Conservation (phyloP, 805 yeast genomes). For the Citeromyces matritensis region DNA sequence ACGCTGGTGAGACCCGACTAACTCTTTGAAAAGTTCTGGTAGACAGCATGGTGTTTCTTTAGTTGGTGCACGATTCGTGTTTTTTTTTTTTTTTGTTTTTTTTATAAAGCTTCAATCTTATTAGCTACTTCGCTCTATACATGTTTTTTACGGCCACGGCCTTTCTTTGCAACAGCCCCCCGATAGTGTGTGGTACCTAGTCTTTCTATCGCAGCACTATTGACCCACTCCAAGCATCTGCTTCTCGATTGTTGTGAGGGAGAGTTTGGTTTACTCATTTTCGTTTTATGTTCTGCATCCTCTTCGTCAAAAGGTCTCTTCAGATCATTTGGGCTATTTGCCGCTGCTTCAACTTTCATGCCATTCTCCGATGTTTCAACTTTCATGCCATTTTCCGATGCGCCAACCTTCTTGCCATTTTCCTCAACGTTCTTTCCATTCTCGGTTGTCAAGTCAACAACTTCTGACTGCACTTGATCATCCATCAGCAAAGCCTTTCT, state of each 20-base stretch:
- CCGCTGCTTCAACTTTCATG: slow-evolving; percentile 6
- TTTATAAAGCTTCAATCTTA: slow-evolving; percentile 1
- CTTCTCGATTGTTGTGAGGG: slow-evolving; percentile 5
- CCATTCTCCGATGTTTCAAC: slow-evolving; percentile 6
- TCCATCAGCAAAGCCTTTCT: slow-evolving; percentile 34
- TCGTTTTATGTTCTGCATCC: slow-evolving; percentile 8
- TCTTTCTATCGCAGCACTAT: slow-evolving; percentile 35
- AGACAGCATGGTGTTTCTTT: background rate
- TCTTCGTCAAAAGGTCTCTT: slow-evolving; percentile 7
- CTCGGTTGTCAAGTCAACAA: slow-evolving; percentile 16
- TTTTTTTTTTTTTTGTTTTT: slow-evolving; percentile 2
- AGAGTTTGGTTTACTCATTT: no score
- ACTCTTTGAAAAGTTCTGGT: no score
- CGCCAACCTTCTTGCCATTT: slow-evolving; percentile 7
- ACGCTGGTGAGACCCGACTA: no score
- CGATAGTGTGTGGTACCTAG: slow-evolving; percentile 41
- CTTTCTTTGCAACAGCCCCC: slow-evolving; percentile 15
- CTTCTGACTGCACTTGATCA: slow-evolving; percentile 10
- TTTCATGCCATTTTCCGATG: slow-evolving; percentile 5
- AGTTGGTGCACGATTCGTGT: slow-evolving; percentile 1
- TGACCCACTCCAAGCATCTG: slow-evolving; percentile 47
- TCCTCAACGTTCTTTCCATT: slow-evolving; percentile 6
- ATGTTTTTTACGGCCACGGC: slow-evolving; percentile 1
- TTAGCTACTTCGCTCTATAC: no score
- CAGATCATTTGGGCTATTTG: slow-evolving; percentile 8